phyloP scores from a whole-genome alignment of 1,284 basidiomycete species.

The Melampsora americana region DNA sequence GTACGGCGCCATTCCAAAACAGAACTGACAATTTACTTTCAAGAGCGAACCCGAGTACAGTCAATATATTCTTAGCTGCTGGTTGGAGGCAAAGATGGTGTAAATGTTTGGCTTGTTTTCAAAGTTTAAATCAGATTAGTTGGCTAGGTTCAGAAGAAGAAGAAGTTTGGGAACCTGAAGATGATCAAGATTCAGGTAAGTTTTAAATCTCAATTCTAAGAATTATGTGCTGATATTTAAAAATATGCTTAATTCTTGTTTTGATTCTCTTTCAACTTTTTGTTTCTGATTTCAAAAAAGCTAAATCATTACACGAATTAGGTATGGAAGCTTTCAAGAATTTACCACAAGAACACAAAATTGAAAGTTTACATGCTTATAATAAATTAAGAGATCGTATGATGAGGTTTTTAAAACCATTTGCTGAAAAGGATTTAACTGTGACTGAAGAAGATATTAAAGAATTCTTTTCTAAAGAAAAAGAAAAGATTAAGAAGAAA shows the following conservation, averaged over 20 bases:
- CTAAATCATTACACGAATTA: slow-evolving; percentile 40
- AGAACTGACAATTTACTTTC: background rate
- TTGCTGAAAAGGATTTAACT: slow-evolving; percentile 10
- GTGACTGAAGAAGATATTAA: slow-evolving; percentile 33
- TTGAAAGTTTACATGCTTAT: slow-evolving; percentile 26
- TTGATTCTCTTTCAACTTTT: background rate
- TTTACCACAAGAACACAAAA: slow-evolving; percentile 29
- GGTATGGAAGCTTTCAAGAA: slow-evolving; percentile 31
- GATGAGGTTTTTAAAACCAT: slow-evolving; percentile 31
- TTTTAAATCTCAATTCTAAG: background rate
- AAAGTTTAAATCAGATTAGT: background rate
- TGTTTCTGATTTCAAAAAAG: background rate
- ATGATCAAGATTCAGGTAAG: slow-evolving; percentile 39
- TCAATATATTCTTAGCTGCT: slow-evolving; percentile 19
- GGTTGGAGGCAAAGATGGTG: slow-evolving; percentile 38
- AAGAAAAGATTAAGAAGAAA: slow-evolving; percentile 9
- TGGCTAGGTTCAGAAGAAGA: slow-evolving; percentile 33
- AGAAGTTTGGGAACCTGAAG: slow-evolving; percentile 42
- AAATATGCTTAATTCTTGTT: too few species aligned
- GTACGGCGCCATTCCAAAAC: slow-evolving; percentile 26
- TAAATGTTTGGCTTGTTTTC: slow-evolving; percentile 11
- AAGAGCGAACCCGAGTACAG: background rate
- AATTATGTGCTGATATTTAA: too few species aligned
- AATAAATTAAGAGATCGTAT: slow-evolving; percentile 30
- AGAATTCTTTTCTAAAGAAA: slow-evolving; percentile 24